A percentile compares a stretch with the other conserved stretches of the same genome.
phyloP scores from a whole-genome alignment of 129 eudicot species.

The Scalesia atractyloides region DNA sequence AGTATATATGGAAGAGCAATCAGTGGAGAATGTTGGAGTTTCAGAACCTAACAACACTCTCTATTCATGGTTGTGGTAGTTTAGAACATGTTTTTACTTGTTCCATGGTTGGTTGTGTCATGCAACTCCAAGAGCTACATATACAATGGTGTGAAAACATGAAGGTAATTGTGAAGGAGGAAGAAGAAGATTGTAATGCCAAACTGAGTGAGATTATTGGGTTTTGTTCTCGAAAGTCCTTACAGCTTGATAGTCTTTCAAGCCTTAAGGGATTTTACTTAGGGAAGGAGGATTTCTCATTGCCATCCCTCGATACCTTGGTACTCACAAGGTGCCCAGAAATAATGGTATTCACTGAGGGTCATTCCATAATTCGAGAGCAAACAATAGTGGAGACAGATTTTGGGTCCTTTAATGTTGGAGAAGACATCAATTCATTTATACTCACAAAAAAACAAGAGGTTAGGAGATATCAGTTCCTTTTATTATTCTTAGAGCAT shows the following conservation, averaged over 20 bases:
- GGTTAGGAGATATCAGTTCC: neutral
- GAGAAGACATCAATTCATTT: neutral
- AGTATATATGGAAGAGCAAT: constrained; percentile 10
- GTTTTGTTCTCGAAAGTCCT: neutral
- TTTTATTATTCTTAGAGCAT: neutral
- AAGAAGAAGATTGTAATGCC: neutral
- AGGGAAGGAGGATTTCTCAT: neutral
- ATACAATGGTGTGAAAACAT: neutral
- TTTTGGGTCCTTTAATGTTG: neutral
- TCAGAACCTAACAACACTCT: neutral
- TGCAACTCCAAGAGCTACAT: neutral
- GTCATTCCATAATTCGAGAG: neutral
- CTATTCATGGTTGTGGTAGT: neutral
- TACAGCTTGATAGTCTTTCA: neutral
- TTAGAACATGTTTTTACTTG: constrained; percentile 3
- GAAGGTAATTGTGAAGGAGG: neutral
- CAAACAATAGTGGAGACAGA: neutral
- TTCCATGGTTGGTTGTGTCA: neutral
- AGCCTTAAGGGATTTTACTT: neutral
- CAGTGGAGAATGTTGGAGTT: neutral
- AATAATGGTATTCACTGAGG: neutral
- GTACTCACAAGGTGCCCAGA: neutral
- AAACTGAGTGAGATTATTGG: neutral
- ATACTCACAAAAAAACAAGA: neutral
- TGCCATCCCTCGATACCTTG: neutral